These are phyloP conservation scores for Aspergillus sp. DNA, from an alignment of 2,329 filamentous ascomycete species.

Conservation along the genomic window DNA sequence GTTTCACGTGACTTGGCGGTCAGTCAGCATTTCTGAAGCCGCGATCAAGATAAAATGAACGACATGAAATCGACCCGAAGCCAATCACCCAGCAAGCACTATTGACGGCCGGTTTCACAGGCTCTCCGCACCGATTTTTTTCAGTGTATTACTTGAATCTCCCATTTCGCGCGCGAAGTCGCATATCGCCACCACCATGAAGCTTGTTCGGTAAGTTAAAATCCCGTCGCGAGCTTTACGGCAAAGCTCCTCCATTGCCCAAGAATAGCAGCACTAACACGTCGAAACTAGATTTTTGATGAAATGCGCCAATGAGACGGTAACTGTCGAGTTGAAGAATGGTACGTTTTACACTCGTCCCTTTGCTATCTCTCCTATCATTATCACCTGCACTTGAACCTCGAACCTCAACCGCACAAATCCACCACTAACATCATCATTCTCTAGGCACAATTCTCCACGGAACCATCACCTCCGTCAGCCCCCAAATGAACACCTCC, in stretches of 20 bases:
- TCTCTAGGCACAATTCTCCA: constrained; percentile 83
- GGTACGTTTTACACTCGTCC: constrained; percentile 60
- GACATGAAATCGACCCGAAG: constrained; percentile 6
- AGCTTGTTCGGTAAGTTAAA: constrained; percentile 83
- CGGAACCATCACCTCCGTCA: constrained; percentile 94
- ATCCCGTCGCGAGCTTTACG: constrained; percentile 8
- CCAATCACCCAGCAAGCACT: neutral
- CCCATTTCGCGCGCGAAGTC: neutral
- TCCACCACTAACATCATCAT: neutral
- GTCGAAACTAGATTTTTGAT: constrained; percentile 76
- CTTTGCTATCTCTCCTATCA: neutral
- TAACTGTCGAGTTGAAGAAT: constrained; percentile 98
- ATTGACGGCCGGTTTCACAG: neutral
- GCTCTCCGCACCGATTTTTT: neutral
- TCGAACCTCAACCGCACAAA: neutral
- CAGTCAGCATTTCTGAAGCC: constrained; percentile 16
- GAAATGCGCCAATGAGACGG: constrained; percentile 99
- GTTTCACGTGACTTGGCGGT: constrained; percentile 16
- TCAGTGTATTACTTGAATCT: neutral
- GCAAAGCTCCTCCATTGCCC: neutral
- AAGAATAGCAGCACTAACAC: neutral
- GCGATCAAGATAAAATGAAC: constrained; percentile 11
- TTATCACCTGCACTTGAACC: neutral
- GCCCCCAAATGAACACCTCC: constrained; percentile 97
- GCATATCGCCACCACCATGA: constrained; percentile 63